Evolutionary conservation across 495 filamentous ascomycete genomes (phyloP).

Genomic region (Penicillium flavigenum): DNA sequence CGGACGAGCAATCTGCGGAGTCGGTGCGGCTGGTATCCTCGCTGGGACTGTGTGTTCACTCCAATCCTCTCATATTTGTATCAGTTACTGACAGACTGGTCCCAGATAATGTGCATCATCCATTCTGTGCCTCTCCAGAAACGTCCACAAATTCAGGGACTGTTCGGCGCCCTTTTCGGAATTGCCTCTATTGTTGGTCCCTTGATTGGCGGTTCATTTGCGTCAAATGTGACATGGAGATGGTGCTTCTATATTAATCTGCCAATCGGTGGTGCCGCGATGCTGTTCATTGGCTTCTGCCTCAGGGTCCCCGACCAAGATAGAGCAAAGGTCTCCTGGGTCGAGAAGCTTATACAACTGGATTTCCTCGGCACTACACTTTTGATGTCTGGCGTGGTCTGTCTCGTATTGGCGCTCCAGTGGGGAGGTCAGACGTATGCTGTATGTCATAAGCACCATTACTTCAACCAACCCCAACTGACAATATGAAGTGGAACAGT

Average conservation of each 20-base stretch:
- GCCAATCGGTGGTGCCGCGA: neutral
- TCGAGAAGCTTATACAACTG: neutral
- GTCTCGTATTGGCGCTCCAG: neutral
- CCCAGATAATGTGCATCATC: neutral
- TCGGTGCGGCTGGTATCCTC: neutral
- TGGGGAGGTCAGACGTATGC: neutral
- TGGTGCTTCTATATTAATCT: neutral
- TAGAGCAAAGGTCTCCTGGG: neutral
- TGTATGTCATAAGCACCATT: neutral
- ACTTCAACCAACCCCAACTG: neutral
- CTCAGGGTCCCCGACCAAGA: neutral
- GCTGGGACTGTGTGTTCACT: neutral
- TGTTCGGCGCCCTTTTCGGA: neutral
- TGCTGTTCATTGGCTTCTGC: neutral
- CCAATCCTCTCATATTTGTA: neutral
- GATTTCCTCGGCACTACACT: neutral
- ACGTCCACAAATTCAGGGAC: neutral
- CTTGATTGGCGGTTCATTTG: neutral
- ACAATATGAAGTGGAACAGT: neutral
- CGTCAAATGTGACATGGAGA: neutral
- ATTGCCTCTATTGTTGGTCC: neutral
- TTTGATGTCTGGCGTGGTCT: neutral
- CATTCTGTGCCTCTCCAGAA: neutral
- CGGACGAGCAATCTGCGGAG: neutral
- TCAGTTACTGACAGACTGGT: neutral